Conservation (phyloP, 2,329 filamentous ascomycete genomes). For the Calycina herbarum region DNA sequence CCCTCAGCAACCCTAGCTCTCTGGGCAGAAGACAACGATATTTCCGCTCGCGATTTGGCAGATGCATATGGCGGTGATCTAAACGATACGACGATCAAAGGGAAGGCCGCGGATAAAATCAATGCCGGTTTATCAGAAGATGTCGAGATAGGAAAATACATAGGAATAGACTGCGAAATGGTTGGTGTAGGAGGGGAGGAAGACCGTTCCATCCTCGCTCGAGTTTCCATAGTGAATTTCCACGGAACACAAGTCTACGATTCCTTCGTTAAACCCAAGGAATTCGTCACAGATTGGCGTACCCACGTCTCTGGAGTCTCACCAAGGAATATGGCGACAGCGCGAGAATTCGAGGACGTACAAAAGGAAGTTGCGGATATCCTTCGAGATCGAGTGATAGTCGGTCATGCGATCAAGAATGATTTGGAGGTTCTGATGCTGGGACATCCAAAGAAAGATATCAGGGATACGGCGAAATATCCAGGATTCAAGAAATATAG, state of each 20-base stretch:
- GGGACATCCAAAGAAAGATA: conserved; percentile 74
- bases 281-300: conserved; percentile 85
- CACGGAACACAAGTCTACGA: conserved; percentile 93
- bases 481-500: conserved; percentile 70
- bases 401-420: conserved; percentile 83
- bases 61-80: conserved; percentile 60
- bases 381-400: conserved; percentile 68
- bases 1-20: conserved; percentile 57
- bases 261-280: conserved; percentile 78
- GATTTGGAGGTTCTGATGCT: conserved; percentile 73
- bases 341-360: conserved; percentile 73
- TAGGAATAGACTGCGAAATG: conserved; percentile 98
- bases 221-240: conserved; percentile 90
- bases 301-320: conserved; percentile 83
- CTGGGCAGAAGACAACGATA: conserved; percentile 61
- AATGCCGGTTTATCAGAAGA: conserved; percentile 64
- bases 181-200: conserved; percentile 77
- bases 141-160: conserved; percentile 79
- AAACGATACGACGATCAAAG: conserved; percentile 49
- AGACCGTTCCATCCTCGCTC: conserved; percentile 74
- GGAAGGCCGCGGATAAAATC: conserved; percentile 50
- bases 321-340: conserved; percentile 68
- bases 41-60: conserved; percentile 59
- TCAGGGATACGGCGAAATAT: conserved; percentile 82
- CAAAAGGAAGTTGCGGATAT: conserved; percentile 70